Conservation (phyloP, 2,329 filamentous ascomycete species). For the Chaetothyriales sp. region DNA sequence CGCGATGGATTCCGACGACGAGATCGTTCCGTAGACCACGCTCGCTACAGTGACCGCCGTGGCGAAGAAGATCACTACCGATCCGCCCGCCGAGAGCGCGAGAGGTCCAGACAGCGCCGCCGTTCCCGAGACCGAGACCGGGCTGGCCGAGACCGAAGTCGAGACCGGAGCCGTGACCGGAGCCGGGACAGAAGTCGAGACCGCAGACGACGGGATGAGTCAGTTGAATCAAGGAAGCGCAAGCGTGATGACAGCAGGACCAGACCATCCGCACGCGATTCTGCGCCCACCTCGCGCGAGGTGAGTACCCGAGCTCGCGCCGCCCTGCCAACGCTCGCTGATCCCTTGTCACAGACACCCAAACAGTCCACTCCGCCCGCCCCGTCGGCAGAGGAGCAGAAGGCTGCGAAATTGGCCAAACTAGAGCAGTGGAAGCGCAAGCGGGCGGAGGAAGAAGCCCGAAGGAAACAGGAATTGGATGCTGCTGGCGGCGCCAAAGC, state of each 20-base stretch:
- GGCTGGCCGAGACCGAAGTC: conserved; percentile 44
- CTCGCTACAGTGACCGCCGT: conserved; percentile 38
- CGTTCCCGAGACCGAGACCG: conserved; percentile 41
- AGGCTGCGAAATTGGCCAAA: conserved; percentile 65
- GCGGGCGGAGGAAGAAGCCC: conserved; percentile 56
- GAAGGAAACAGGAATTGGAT: conserved; percentile 51
- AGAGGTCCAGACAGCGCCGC: conserved; percentile 49
- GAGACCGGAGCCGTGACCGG: conserved; percentile 52
- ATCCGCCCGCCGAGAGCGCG: conserved; percentile 37
- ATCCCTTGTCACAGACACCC: conserved; percentile 31
- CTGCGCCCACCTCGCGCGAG: conserved; percentile 39
- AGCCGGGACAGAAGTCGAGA: conserved; percentile 44
- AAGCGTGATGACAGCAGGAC: conserved; percentile 51
- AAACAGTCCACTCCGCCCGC: conserved; percentile 37
- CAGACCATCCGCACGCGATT: conserved; percentile 35
- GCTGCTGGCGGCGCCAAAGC: conserved; percentile 50
- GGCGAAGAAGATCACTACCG: conserved; percentile 49
- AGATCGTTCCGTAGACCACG: conserved; percentile 48
- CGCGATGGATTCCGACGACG: conserved; percentile 49
- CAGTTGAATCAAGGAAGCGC: conserved; percentile 54
- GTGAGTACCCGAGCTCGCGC: conserved; percentile 30
- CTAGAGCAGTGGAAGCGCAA: conserved; percentile 88
- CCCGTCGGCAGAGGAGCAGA: conserved; percentile 54
- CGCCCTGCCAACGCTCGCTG: conserved; percentile 12
- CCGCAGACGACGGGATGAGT: conserved; percentile 51